A percentile compares a stretch with the other conserved stretches of the same genome.
Evolutionary conservation across 768 basidiomycete species (phyloP).

Genomic region (Tylopilus balloui): DNA sequence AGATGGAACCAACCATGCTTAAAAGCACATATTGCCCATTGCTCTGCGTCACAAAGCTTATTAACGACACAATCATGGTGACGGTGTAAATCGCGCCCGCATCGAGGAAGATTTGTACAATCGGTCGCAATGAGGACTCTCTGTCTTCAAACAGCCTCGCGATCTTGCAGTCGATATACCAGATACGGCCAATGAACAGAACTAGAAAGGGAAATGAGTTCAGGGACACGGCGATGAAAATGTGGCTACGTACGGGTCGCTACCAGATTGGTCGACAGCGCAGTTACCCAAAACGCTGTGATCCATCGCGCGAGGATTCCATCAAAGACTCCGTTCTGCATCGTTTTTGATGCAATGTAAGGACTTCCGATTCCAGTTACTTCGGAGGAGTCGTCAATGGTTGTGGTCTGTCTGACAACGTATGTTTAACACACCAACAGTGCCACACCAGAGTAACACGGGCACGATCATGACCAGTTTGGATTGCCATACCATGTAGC

Average conservation of each 20-base stretch:
- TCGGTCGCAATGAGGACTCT: not conserved
- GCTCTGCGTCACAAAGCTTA: not conserved
- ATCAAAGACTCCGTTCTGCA: not conserved
- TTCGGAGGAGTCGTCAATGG: no score
- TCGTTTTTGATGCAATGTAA: not conserved
- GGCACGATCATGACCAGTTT: no score
- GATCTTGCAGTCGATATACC: not conserved
- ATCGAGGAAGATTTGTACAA: not conserved
- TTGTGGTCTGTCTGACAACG: no score
- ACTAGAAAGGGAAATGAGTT: not conserved
- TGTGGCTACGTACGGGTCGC: not conserved
- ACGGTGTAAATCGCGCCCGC: not conserved
- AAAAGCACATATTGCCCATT: not conserved
- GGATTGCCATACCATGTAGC: no score
- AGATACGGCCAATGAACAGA: not conserved
- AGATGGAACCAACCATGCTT: no score
- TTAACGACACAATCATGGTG: not conserved
- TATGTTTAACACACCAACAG: no score
- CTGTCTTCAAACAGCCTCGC: not conserved
- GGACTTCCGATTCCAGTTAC: no score
- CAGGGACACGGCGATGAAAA: not conserved
- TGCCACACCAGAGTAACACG: no score
- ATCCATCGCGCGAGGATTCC: not conserved
- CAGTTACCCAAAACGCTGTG: not conserved
- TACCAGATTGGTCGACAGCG: not conserved